Base-by-base conservation (phyloP, 345 rosid species). In the Adansonia digitata region DNA sequence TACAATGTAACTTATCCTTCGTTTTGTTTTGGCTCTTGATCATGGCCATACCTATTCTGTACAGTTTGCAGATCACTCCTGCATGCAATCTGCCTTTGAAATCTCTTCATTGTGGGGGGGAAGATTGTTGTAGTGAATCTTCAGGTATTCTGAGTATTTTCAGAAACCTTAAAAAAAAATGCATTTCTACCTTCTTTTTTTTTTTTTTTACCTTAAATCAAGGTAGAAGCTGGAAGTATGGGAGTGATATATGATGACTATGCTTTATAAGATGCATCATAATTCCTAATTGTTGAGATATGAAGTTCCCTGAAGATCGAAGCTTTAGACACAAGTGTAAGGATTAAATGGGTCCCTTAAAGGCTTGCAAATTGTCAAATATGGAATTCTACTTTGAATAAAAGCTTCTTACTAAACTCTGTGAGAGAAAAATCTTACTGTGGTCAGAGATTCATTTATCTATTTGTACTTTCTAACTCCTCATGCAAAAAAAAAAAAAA, bases 21-120 rank as follows among this genome's bases (percentile, higher is more conserved):
- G 31, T 71, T 53, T 72, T 7, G 12, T 59, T 59, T 59, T 66
- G 51, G 22, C 63, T 51, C 43, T 69, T 18, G 35, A 34, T 77
- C 49, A 59, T 63, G 76, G 51, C 31, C 59, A 42, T 76, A 71
- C 60, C 78, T 37, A 42, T 78, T 55, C 70, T 59, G 0, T 86
- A 79, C 94, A 95, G 99, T 86, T 89, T 95, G 97, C 99, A 95
- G 89, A 95, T 95, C 65, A 95, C 99, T 74, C 99, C 99, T 62
- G 99, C 99, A 35, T 95, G 99, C 93, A 95, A 95, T 80, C 82
- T 95, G 84, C 99, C 99, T 52, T 89, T 95, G 74, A 91, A 90
- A 82, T 95, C 87, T 85, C 93, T 91, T 59, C 86, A 82, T 24
- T 90, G 94, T 79, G 98, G 97, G 68, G n/a, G 99, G 98, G 57